A percentile compares a stretch with the other conserved stretches of the same genome.
Evolutionary conservation across 2,329 filamentous ascomycete genomes (phyloP).

Genomic region (Rachicladosporium sp.): DNA sequence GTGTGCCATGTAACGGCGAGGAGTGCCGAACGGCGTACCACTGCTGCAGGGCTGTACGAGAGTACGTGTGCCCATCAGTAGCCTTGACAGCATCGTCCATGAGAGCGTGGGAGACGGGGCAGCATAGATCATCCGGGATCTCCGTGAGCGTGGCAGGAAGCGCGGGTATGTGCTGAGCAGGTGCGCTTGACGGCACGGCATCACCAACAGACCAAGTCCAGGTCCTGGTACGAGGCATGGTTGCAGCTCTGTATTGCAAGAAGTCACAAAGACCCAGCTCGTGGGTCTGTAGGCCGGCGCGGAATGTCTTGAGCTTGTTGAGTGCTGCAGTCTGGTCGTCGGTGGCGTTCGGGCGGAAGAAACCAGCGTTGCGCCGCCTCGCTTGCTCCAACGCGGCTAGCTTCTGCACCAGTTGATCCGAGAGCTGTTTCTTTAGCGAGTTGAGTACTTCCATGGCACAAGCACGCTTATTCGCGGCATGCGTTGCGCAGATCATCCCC

Average conservation of each 20-base stretch:
- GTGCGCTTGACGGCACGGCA: slow-evolving; percentile 8
- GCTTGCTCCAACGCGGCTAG: slow-evolving; percentile 5
- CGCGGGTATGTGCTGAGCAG: slow-evolving; percentile 8
- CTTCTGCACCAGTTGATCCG: slow-evolving; percentile 6
- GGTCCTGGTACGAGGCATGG: slow-evolving; percentile 5
- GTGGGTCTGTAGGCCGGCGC: slow-evolving; percentile 12
- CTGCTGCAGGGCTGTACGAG: slow-evolving; percentile 22
- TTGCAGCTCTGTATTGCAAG: slow-evolving; percentile 15
- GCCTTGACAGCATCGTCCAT: slow-evolving; percentile 25
- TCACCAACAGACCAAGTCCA: slow-evolving; percentile 19
- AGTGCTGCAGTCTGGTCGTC: slow-evolving; percentile 1
- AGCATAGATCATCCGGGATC: slow-evolving; percentile 17
- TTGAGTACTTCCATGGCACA: slow-evolving; percentile 9
- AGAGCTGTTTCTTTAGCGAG: slow-evolving; percentile 11
- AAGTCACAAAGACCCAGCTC: slow-evolving; percentile 17
- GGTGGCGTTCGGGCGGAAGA: slow-evolving; percentile 1
- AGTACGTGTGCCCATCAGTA: slow-evolving; percentile 23
- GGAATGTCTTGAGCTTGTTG: slow-evolving; percentile 5
- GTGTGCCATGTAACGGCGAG: slow-evolving; percentile 23
- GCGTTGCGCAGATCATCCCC: slow-evolving; percentile 14
- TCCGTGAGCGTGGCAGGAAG: slow-evolving; percentile 8
- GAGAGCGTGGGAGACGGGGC: slow-evolving; percentile 23
- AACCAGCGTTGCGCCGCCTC: not conserved
- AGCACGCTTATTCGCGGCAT: slow-evolving; percentile 3
- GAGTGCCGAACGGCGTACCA: slow-evolving; percentile 23